Evolutionary conservation across 2,329 filamentous ascomycete genomes (phyloP).

Genomic region (Teratosphaeriaceae sp.): DNA sequence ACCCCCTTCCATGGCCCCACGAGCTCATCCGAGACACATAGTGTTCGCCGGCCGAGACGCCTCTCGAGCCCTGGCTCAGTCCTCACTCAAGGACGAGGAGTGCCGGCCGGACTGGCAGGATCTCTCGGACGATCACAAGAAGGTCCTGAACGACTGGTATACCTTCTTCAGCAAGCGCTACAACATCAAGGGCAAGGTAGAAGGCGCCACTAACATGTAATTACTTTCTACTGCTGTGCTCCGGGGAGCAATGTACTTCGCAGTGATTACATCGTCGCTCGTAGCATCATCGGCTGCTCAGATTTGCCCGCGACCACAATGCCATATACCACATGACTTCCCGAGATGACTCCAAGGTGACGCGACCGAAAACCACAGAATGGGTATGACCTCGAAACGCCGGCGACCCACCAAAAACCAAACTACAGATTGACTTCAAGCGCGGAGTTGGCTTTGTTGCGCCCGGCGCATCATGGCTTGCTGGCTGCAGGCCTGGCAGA

Average conservation of each 20-base stretch:
- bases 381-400: conserved; percentile 26
- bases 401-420: conserved; percentile 5
- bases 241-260: background rate
- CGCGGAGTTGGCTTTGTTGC: conserved; percentile 18
- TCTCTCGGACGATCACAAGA: conserved; percentile 77
- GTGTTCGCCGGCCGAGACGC: conserved; percentile 96
- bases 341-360: background rate
- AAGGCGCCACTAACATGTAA: conserved; percentile 26
- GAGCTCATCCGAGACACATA: conserved; percentile 33
- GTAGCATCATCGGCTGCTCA: background rate
- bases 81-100: conserved; percentile 79
- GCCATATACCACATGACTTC: background rate
- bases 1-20: conserved; percentile 8
- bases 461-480: conserved; percentile 19
- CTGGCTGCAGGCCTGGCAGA: conserved; percentile 40
- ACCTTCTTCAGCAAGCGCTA: conserved; percentile 97
- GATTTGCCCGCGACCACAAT: no score
- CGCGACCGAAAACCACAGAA: conserved; percentile 17
- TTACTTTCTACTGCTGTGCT: background rate
- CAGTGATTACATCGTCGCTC: background rate
- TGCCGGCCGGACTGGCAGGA: conserved; percentile 77
- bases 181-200: conserved; percentile 66
- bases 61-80: conserved; percentile 81
- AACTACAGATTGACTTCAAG: conserved; percentile 4
- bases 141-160: conserved; percentile 81